Percentiles rank a stretch among this genome's conserved stretches.
These are phyloP conservation scores for Lotmaria passim DNA, from an alignment of 208 protist genomes.

Conservation along the genomic window DNA sequence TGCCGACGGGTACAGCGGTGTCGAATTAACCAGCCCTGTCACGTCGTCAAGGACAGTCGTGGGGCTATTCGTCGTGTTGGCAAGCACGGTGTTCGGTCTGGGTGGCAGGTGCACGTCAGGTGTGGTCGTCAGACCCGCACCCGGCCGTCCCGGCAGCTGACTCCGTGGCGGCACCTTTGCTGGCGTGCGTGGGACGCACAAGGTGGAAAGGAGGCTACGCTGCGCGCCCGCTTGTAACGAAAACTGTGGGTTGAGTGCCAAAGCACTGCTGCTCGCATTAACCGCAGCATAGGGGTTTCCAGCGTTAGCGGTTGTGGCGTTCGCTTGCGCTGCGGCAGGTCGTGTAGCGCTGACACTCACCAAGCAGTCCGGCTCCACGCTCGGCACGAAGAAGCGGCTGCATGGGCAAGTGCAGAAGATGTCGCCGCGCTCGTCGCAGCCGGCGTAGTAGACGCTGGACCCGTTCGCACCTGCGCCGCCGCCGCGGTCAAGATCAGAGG, in stretches of 20 bases:
- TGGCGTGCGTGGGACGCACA: conserved; percentile 13
- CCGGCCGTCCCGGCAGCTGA: neutral
- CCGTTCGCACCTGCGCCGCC: neutral
- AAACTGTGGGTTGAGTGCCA: no score
- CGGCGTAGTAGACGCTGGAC: conserved; percentile 32
- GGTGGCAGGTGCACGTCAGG: conserved; percentile 7
- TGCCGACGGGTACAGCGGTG: conserved; percentile 2
- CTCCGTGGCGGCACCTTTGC: neutral
- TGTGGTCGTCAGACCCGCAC: neutral
- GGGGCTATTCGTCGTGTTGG: no score
- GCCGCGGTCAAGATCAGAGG: neutral
- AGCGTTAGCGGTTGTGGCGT: neutral
- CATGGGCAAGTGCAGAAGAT: conserved; percentile 33
- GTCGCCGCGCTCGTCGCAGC: conserved; percentile 28
- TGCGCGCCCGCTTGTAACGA: neutral
- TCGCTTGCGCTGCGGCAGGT: neutral
- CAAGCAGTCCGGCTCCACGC: neutral
- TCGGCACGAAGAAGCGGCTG: conserved; percentile 25
- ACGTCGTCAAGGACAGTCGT: conserved; percentile 4
- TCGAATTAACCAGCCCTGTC: conserved; percentile 17
- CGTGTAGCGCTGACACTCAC: neutral
- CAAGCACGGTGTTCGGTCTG: neutral
- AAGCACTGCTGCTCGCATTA: no score
- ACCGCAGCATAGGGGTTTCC: neutral
- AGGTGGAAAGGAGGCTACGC: conserved; percentile 11